Evolutionary conservation across 2,329 filamentous ascomycete species (phyloP).

Genomic region (Colletotrichum tropicale): DNA sequence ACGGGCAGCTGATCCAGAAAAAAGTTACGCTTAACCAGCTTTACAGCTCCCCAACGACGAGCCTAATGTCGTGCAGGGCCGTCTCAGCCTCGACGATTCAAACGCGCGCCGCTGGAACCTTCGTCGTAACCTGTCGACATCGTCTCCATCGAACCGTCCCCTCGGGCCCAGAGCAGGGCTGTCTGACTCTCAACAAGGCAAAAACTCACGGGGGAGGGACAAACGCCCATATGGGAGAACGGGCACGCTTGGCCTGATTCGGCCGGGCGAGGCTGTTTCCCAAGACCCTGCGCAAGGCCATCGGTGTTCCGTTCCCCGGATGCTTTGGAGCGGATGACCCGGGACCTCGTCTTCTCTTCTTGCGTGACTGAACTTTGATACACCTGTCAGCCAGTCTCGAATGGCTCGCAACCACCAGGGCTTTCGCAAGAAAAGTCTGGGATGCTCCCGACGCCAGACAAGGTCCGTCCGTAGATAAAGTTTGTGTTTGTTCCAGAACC

Average conservation of each 20-base stretch:
- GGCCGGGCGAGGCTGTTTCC: not conserved
- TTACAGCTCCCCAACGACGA: not conserved
- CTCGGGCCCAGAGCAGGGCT: not conserved
- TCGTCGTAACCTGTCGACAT: not conserved
- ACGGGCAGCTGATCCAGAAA: not conserved
- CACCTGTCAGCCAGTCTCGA: not conserved
- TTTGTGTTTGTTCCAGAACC: constrained; percentile 9
- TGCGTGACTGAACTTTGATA: not conserved
- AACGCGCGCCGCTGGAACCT: not conserved
- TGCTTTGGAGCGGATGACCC: not conserved
- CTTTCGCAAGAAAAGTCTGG: not conserved
- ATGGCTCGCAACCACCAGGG: not conserved
- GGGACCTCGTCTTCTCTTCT: not conserved
- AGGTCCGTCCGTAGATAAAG: not conserved
- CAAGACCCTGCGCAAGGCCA: not conserved
- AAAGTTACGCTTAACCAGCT: not conserved
- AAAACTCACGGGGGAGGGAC: not conserved
- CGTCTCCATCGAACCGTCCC: not conserved
- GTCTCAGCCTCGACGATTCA: not conserved
- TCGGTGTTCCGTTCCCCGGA: not conserved
- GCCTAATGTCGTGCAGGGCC: not conserved
- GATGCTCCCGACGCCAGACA: not conserved
- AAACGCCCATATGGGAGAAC: not conserved
- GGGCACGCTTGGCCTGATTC: not conserved
- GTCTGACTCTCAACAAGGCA: not conserved